These are phyloP conservation scores for Wallacemonas collosoma DNA, from an alignment of 208 protist genomes.

Conservation along the genomic window DNA sequence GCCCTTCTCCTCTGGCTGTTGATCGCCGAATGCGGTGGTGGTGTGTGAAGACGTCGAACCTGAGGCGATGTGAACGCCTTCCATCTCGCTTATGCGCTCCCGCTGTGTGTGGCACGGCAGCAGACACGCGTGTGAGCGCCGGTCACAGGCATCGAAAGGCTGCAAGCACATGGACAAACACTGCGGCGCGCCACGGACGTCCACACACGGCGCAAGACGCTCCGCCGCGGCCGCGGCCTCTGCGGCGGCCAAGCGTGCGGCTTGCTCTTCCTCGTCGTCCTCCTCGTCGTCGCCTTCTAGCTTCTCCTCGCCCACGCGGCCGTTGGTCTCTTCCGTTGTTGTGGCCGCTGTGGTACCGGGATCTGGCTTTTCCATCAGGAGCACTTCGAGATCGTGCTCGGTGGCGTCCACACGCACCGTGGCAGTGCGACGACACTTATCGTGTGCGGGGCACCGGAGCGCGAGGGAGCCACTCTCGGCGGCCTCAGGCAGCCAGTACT, in stretches of 20 bases:
- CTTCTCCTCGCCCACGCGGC: conserved; percentile 4
- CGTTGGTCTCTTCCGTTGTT: conserved; percentile 16
- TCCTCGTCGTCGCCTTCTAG: not conserved
- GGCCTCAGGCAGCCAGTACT: conserved; percentile 73
- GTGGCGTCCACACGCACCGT: conserved; percentile 26
- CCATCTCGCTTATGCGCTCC: conserved; percentile 2
- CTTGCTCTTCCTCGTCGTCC: not conserved
- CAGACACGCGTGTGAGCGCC: conserved; percentile 71
- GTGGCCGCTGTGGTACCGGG: no score
- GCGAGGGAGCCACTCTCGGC: conserved; percentile 55
- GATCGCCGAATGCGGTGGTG: not conserved
- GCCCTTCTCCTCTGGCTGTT: not conserved
- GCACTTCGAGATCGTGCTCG: conserved; percentile 24
- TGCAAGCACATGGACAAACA: conserved; percentile 76
- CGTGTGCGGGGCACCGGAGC: conserved; percentile 77
- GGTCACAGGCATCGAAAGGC: conserved; percentile 59
- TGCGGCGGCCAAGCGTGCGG: not conserved
- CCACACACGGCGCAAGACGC: conserved; percentile 24
- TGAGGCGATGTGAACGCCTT: not conserved
- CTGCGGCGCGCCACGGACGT: conserved; percentile 42
- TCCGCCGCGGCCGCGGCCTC: conserved; percentile 13
- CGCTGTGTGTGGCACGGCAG: conserved; percentile 57
- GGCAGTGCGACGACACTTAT: conserved; percentile 61
- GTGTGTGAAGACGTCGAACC: not conserved
- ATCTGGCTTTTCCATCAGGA: conserved; percentile 2